Evolutionary conservation across 2,329 filamentous ascomycete species (phyloP).

Genomic region (Cladorrhinum sp.): DNA sequence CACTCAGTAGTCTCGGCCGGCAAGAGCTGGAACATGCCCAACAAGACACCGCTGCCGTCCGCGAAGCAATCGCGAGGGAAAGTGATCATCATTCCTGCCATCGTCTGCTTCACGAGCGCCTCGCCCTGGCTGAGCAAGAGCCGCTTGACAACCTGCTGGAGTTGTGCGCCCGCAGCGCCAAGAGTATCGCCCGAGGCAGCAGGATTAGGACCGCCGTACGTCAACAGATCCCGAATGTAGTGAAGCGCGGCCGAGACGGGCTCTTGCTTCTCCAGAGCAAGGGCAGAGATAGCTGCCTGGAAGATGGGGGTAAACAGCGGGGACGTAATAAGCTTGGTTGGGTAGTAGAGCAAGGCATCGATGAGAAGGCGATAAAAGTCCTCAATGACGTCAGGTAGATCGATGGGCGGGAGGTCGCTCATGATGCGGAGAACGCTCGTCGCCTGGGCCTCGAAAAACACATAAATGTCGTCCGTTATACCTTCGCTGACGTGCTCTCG

Average conservation of each 20-base stretch:
- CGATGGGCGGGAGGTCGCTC: slow-evolving; percentile 71
- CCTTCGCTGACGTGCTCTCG: slow-evolving; percentile 76
- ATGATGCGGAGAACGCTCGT: slow-evolving; percentile 85
- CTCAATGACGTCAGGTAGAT: slow-evolving; percentile 83
- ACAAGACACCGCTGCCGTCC: slow-evolving; percentile 87
- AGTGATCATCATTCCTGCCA: slow-evolving; percentile 99
- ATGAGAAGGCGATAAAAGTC: slow-evolving; percentile 93
- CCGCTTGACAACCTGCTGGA: slow-evolving; percentile 69
- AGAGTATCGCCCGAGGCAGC: slow-evolving; percentile 58
- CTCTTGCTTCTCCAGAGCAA: slow-evolving; percentile 86
- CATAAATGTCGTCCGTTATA: slow-evolving; percentile 86
- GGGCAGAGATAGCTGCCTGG: slow-evolving; percentile 78
- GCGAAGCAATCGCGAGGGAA: slow-evolving; percentile 95
- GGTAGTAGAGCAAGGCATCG: slow-evolving; percentile 91
- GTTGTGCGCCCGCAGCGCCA: slow-evolving; percentile 61
- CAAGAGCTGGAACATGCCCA: slow-evolving; percentile 83
- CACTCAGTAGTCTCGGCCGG: slow-evolving; percentile 76
- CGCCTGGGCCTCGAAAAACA: slow-evolving; percentile 91
- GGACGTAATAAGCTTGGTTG: slow-evolving; percentile 77
- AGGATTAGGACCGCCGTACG: slow-evolving; percentile 76
- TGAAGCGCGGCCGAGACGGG: slow-evolving; percentile 89
- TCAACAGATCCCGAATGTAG: slow-evolving; percentile 86
- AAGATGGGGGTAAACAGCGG: slow-evolving; percentile 78
- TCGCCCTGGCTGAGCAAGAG: slow-evolving; percentile 70
- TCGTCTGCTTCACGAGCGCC: slow-evolving; percentile 76